A percentile compares a stretch with the other conserved stretches of the same genome.
Conservation (phyloP, 179 eudicot genomes). For the Amaranthus tricolor region DNA sequence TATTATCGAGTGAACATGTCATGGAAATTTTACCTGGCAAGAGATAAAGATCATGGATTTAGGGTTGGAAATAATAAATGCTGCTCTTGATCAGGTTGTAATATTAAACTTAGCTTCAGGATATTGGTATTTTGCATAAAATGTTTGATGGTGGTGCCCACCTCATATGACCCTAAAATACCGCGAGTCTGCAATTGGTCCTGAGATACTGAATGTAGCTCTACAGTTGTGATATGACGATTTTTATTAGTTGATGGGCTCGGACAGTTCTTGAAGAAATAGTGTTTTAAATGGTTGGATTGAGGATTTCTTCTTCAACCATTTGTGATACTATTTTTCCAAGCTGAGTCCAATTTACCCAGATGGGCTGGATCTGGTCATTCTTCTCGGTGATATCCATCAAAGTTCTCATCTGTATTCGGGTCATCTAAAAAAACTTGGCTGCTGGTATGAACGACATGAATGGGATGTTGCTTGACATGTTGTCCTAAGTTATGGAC, state of each 20-base stretch:
- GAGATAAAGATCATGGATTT: conserved; percentile 7
- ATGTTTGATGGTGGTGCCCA: conserved; percentile 6
- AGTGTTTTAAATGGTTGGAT: conserved; percentile 53
- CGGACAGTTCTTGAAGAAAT: conserved; percentile 45
- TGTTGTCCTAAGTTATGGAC: background rate
- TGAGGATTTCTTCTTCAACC: conserved; percentile 46
- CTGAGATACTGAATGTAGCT: conserved; percentile 17
- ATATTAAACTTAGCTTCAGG: conserved; percentile 1
- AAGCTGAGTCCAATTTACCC: conserved; percentile 39
- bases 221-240: conserved; percentile 8
- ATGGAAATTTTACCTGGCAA: conserved; percentile 9
- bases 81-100: conserved; percentile 4
- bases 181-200: background rate
- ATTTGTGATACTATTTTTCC: conserved; percentile 44
- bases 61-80: conserved; percentile 15
- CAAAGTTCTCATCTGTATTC: conserved; percentile 11
- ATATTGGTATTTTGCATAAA: background rate
- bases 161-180: conserved; percentile 6
- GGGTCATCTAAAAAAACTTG: conserved; percentile 9
- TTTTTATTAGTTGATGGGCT: conserved; percentile 22
- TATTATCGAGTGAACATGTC: background rate
- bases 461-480: background rate
- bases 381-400: conserved; percentile 22
- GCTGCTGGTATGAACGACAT: conserved; percentile 24
- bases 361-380: conserved; percentile 15